Evolutionary conservation across 768 basidiomycete genomes (phyloP).

Genomic region (Tylopilus subfusipes): DNA sequence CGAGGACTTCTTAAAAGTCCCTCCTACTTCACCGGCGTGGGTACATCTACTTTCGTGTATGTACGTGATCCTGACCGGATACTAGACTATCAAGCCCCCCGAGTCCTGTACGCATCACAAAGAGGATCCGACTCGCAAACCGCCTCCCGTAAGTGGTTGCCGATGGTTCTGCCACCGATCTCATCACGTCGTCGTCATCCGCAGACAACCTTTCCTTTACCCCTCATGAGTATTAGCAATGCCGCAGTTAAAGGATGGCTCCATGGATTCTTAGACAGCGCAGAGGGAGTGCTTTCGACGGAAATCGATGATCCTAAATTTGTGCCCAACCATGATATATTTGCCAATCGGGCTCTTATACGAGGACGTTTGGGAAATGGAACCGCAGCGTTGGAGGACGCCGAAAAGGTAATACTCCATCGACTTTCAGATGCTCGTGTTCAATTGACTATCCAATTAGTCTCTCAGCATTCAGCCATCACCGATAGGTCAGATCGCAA

Average conservation of each 20-base stretch:
- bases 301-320: constrained; percentile 3
- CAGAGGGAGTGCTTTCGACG: constrained; percentile 6
- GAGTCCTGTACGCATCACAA: constrained; percentile 7
- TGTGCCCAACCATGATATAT: neutral
- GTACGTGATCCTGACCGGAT: neutral
- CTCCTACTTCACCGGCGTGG: neutral
- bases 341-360: constrained; percentile 16
- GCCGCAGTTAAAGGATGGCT: constrained; percentile 18
- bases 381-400: constrained; percentile 8
- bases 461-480: constrained; percentile 10
- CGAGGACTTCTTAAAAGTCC: neutral
- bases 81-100: neutral
- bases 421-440: neutral
- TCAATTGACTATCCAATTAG: neutral
- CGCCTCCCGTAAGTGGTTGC: neutral
- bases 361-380: constrained; percentile 3
- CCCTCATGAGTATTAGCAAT: constrained; percentile 17
- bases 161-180: neutral
- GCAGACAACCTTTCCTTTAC: constrained; percentile 9
- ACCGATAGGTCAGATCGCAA: constrained; percentile 17
- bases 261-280: constrained; percentile 8
- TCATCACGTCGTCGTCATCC: neutral
- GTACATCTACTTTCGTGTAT: neutral
- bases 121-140: neutral
- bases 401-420: constrained; percentile 2